These are phyloP conservation scores for Acacia pycnantha DNA, from an alignment of 331 rosid genomes.

Conservation along the genomic window DNA sequence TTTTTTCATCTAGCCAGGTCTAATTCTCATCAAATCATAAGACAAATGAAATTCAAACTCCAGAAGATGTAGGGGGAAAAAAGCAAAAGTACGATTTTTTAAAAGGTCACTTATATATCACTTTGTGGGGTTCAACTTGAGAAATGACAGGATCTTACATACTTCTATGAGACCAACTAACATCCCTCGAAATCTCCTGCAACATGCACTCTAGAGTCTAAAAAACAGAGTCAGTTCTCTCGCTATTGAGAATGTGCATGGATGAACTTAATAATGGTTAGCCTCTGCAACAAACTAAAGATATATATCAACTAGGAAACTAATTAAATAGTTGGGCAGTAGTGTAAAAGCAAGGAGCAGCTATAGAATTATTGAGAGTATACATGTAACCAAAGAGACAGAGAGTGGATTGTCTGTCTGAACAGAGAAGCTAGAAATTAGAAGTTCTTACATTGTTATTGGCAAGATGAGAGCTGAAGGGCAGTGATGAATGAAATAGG, in stretches of 20 bases:
- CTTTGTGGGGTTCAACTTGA: background rate
- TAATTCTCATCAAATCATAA: background rate
- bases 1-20: background rate
- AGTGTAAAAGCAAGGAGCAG: background rate
- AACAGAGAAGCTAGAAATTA: conserved; percentile 13
- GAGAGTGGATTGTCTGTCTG: background rate
- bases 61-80: background rate
- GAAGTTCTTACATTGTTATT: conserved; percentile 18
- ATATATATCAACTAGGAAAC: background rate
- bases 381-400: background rate
- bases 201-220: background rate
- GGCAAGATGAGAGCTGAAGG: background rate
- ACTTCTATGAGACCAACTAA: background rate
- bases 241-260: background rate
- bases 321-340: background rate
- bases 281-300: background rate
- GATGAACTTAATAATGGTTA: background rate
- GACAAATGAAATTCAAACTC: background rate
- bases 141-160: background rate
- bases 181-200: background rate
- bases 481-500: background rate
- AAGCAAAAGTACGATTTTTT: background rate
- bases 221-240: background rate
- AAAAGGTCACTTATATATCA: background rate
- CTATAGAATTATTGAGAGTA: background rate